Evolutionary conservation across 2,329 filamentous ascomycete species (phyloP).

Genomic region (Amauroascus niger): DNA sequence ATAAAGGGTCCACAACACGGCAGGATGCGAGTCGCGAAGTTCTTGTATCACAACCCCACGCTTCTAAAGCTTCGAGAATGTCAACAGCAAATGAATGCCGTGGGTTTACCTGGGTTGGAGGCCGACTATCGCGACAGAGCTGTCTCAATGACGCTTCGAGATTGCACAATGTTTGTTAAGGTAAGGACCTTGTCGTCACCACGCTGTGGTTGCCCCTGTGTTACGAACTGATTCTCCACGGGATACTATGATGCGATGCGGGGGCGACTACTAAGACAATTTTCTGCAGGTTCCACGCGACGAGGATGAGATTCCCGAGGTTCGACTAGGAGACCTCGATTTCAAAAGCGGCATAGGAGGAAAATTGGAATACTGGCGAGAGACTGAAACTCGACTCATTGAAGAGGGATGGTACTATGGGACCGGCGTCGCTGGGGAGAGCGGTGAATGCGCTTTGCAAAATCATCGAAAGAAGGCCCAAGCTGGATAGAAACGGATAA

Average conservation of each 20-base stretch:
- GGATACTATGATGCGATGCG: not conserved
- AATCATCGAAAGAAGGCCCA: not conserved
- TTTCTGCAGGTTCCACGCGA: conserved; percentile 28
- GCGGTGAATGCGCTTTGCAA: conserved; percentile 1
- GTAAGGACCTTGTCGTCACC: conserved; percentile 32
- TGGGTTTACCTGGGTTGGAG: conserved; percentile 30
- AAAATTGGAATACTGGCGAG: conserved; percentile 61
- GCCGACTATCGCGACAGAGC: conserved; percentile 43
- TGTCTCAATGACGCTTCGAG: conserved; percentile 68
- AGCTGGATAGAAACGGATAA: not conserved
- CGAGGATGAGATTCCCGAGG: conserved; percentile 28
- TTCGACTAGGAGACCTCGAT: conserved; percentile 65
- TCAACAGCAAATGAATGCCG: conserved; percentile 28
- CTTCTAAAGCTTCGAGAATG: conserved; percentile 29
- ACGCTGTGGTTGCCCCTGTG: not conserved
- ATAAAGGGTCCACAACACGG: conserved; percentile 29
- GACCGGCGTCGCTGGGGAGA: conserved; percentile 23
- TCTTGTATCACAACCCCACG: conserved; percentile 29
- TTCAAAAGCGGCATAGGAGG: conserved; percentile 56
- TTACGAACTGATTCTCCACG: conserved; percentile 1
- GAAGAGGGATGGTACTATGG: conserved; percentile 58
- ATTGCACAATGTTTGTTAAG: conserved; percentile 65
- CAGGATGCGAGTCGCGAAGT: conserved; percentile 25
- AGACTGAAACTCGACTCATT: conserved; percentile 53
- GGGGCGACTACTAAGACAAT: conserved; percentile 3